Percentiles rank a stretch among this genome's conserved stretches.
Conservation (phyloP, 441 rosid species). For the Adansonia rubrostipa region DNA sequence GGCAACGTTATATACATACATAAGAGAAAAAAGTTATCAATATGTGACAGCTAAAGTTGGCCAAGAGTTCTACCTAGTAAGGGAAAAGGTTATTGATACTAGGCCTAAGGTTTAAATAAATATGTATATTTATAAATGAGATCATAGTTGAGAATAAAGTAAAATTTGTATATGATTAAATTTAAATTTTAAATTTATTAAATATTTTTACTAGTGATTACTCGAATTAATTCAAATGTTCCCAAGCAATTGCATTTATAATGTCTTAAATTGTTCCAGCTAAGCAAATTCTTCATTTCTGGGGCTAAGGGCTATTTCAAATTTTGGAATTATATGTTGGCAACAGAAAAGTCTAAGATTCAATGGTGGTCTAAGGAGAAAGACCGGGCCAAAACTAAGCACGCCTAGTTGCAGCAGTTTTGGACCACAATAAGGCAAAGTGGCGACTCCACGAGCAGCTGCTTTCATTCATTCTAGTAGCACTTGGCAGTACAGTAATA, state of each 20-base stretch:
- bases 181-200: too few species aligned
- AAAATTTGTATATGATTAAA: too few species aligned
- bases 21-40: too few species aligned
- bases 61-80: not conserved
- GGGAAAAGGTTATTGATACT: not conserved
- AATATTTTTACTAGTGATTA: too few species aligned
- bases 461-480: not conserved
- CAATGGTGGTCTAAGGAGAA: not conserved
- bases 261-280: not conserved
- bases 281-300: not conserved
- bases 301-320: not conserved
- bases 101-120: not conserved
- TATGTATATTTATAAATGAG: too few species aligned
- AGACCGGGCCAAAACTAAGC: not conserved
- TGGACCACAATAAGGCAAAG: slow-evolving; percentile 12
- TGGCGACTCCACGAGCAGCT: not conserved
- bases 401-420: slow-evolving; percentile 17
- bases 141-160: too few species aligned
- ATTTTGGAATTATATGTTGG: not conserved
- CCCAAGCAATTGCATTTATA: not conserved
- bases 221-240: not conserved
- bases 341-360: not conserved
- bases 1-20: too few species aligned
- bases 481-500: not conserved
- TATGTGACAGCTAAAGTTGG: not conserved